Conservation (phyloP, 345 rosid genomes). For the Pugionium dolabratum region DNA sequence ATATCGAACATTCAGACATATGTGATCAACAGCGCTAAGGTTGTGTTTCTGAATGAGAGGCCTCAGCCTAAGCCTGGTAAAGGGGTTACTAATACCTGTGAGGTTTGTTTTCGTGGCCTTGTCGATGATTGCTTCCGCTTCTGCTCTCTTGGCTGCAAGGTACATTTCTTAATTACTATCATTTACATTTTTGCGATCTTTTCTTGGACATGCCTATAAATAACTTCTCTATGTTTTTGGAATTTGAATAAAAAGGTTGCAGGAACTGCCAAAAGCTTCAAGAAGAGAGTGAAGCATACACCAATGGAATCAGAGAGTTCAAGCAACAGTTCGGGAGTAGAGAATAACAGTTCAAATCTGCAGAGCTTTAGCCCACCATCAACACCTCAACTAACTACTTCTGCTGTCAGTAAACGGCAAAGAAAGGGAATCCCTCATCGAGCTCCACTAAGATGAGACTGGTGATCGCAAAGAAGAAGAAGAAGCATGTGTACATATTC, state of each 20-base stretch:
- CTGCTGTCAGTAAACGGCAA: slow-evolving; percentile 50
- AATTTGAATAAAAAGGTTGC: slow-evolving; percentile 46
- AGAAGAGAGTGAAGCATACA: slow-evolving; percentile 53
- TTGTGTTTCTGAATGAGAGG: slow-evolving; percentile 88
- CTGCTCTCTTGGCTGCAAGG: slow-evolving; percentile 99
- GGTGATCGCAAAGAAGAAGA: not conserved
- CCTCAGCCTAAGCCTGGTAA: slow-evolving; percentile 92
- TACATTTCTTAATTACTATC: slow-evolving; percentile 14
- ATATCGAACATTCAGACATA: slow-evolving; percentile 80
- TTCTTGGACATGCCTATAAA: too few relatives aligned
- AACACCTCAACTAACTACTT: slow-evolving; percentile 62
- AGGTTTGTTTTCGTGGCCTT: slow-evolving; percentile 84
- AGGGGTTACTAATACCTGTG: slow-evolving; percentile 80
- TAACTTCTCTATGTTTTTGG: not conserved
- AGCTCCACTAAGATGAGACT: slow-evolving; percentile 53
- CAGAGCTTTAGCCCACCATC: slow-evolving; percentile 60
- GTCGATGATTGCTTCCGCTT: slow-evolving; percentile 80
- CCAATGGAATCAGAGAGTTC: slow-evolving; percentile 68
- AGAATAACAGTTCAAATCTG: slow-evolving; percentile 32
- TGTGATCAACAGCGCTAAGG: slow-evolving; percentile 89
- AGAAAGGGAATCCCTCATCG: slow-evolving; percentile 95
- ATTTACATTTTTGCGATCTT: too few relatives aligned
- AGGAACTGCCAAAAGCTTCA: slow-evolving; percentile 61
- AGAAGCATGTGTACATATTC: not conserved
- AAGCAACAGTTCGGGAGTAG: slow-evolving; percentile 62